phyloP scores from a whole-genome alignment of 768 basidiomycete genomes.

The Leccinum boreale region DNA sequence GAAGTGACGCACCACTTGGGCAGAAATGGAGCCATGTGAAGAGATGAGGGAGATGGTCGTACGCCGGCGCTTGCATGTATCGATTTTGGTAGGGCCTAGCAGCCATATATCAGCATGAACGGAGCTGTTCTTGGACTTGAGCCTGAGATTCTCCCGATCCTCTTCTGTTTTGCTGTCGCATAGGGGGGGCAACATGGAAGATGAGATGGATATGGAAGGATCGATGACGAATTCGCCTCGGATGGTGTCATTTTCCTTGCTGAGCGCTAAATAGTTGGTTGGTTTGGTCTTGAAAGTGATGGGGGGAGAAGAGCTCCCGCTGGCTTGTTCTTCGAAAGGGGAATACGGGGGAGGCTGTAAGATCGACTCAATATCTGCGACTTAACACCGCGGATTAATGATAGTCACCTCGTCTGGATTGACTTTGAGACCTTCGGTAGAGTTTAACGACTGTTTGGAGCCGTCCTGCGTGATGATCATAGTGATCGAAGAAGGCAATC shows the following conservation, averaged over 20 bases:
- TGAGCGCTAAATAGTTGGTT: slow-evolving; percentile 23
- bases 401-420: slow-evolving; percentile 7
- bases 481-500: background rate
- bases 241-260: slow-evolving; percentile 5
- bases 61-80: slow-evolving; percentile 9
- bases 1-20: slow-evolving; percentile 18
- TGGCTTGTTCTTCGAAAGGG: background rate
- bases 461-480: slow-evolving; percentile 9
- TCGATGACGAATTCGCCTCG: slow-evolving; percentile 41
- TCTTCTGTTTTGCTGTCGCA: slow-evolving; percentile 33
- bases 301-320: background rate
- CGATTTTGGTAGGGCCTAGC: slow-evolving; percentile 6
- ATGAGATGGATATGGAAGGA: slow-evolving; percentile 39
- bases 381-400: background rate
- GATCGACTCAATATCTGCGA: background rate
- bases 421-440: background rate
- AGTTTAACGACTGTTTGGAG: background rate
- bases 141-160: slow-evolving; percentile 37
- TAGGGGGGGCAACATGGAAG: slow-evolving; percentile 38
- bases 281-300: slow-evolving; percentile 24
- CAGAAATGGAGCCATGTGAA: slow-evolving; percentile 12
- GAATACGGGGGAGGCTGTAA: slow-evolving; percentile 26
- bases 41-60: slow-evolving; percentile 23
- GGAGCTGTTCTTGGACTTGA: slow-evolving; percentile 32
- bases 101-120: slow-evolving; percentile 42